Percentiles rank a stretch among this genome's conserved stretches.
Evolutionary conservation across 768 basidiomycete genomes (phyloP).

Genomic region (Leccinum incarnatum): DNA sequence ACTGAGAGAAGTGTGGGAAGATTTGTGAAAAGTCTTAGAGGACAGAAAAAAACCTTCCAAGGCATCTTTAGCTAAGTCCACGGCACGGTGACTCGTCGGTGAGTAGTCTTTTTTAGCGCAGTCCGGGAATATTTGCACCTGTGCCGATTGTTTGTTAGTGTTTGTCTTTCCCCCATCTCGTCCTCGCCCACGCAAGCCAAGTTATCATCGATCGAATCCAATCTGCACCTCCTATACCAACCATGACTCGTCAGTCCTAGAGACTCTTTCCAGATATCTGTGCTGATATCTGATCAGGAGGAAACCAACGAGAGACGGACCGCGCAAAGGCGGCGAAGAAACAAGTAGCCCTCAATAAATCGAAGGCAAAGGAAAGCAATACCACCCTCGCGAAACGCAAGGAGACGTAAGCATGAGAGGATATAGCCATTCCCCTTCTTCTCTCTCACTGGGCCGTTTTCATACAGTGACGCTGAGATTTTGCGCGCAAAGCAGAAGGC

Average conservation of each 20-base stretch:
- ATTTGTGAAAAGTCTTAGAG: slow-evolving; percentile 3
- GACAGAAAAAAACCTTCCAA: not conserved
- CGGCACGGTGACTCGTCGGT: no score
- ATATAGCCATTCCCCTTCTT: slow-evolving; percentile 14
- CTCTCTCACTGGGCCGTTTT: slow-evolving; percentile 25
- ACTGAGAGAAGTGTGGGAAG: slow-evolving; percentile 7
- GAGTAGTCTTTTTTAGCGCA: no score
- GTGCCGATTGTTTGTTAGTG: slow-evolving; percentile 22
- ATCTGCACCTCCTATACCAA: slow-evolving; percentile 1
- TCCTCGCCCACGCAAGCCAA: slow-evolving; percentile 1
- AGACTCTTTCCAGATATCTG: not conserved
- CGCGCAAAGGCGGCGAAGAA: slow-evolving; percentile 76
- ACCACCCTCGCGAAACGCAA: slow-evolving; percentile 61
- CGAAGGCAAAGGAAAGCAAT: slow-evolving; percentile 71
- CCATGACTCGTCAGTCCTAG: slow-evolving; percentile 54
- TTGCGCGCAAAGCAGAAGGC: slow-evolving; percentile 81
- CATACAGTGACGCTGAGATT: slow-evolving; percentile 67
- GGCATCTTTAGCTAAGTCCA: not conserved
- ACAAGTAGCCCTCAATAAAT: slow-evolving; percentile 45
- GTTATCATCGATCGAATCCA: slow-evolving; percentile 5
- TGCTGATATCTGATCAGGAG: slow-evolving; percentile 48
- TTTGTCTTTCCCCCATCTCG: slow-evolving; percentile 15
- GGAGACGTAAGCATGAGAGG: slow-evolving; percentile 58
- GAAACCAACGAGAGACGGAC: slow-evolving; percentile 79
- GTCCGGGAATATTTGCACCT: not conserved